Percentiles rank a stretch among this genome's conserved stretches.
phyloP scores from a whole-genome alignment of 2,329 filamentous ascomycete genomes.

The Orbilia oligospora region DNA sequence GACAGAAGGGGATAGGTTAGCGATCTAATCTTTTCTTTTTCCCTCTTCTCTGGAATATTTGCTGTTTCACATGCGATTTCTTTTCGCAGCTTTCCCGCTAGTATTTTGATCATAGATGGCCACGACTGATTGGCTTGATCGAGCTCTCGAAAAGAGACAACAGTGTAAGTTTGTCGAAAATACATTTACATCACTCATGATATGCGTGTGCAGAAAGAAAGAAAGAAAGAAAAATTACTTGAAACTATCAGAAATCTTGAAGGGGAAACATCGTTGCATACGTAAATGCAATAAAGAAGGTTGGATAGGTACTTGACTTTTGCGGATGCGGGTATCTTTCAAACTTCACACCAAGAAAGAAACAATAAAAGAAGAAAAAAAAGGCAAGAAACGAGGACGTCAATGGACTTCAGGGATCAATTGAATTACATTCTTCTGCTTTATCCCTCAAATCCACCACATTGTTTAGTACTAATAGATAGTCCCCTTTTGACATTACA shows the following conservation, averaged over 20 bases:
- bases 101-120: not conserved
- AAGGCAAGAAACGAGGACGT: not conserved
- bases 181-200: not conserved
- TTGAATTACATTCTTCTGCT: conserved; percentile 1
- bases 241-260: not conserved
- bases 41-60: not conserved
- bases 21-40: not conserved
- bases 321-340: conserved; percentile 10
- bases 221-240: not conserved
- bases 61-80: conserved; percentile 44
- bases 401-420: conserved; percentile 19
- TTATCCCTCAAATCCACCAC: conserved; percentile 48
- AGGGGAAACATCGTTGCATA: not conserved
- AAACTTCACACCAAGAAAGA: not conserved
- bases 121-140: conserved; percentile 4
- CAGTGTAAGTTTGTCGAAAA: not conserved
- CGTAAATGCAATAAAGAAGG: conserved; percentile 6
- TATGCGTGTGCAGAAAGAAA: conserved; percentile 13
- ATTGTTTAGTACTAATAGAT: not conserved
- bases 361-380: too few species aligned
- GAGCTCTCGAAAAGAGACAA: not conserved
- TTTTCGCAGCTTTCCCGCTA: conserved; percentile 3
- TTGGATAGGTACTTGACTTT: not conserved
- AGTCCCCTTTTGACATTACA: conserved; percentile 23
- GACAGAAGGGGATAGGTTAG: conserved; percentile 5